A percentile compares a stretch with the other conserved stretches of the same genome.
phyloP scores from a whole-genome alignment of 495 filamentous ascomycete species.

The Gamarada debralockiae region DNA sequence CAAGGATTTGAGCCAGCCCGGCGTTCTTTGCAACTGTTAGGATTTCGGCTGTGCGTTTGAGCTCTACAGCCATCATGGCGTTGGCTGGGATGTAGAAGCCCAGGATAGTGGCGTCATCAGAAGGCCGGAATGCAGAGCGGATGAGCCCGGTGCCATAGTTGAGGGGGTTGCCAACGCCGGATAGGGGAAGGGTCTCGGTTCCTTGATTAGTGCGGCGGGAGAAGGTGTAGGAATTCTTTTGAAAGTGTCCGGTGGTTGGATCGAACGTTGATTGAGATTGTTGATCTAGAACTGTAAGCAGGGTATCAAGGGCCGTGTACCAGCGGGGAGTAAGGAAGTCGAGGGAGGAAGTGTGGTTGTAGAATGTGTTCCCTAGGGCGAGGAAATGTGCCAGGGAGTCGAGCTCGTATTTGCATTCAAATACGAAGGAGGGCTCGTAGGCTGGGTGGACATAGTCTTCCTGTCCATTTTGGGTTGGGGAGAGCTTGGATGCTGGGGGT shows the following conservation, averaged over 20 bases:
- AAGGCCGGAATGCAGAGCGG: constrained; percentile 91
- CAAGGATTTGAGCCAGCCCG: constrained; percentile 48
- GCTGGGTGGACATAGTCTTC: constrained; percentile 80
- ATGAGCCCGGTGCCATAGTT: constrained; percentile 80
- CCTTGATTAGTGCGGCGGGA: constrained; percentile 72
- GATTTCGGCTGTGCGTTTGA: constrained; percentile 70
- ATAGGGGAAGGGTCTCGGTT: constrained; percentile 85
- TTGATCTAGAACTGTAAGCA: constrained; percentile 69
- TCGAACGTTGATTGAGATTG: constrained; percentile 81
- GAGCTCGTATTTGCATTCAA: constrained; percentile 98
- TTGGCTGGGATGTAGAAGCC: constrained; percentile 97
- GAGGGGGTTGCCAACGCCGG: constrained; percentile 85
- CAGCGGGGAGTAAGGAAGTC: constrained; percentile 77
- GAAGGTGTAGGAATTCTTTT: constrained; percentile 80
- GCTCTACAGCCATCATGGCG: constrained; percentile 90
- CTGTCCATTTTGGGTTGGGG: constrained; percentile 67
- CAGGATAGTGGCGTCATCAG: constrained; percentile 93
- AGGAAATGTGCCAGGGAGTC: constrained; percentile 95
- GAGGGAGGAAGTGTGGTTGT: constrained; percentile 70
- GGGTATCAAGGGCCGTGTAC: constrained; percentile 71
- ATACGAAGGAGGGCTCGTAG: constrained; percentile 81
- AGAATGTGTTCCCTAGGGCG: constrained; percentile 77
- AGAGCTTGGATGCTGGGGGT: constrained; percentile 72
- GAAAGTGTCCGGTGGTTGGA: constrained; percentile 54
- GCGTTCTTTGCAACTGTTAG: constrained; percentile 52